Conservation (phyloP, 495 filamentous ascomycete species). For the Aspergillus incahuasiensis region DNA sequence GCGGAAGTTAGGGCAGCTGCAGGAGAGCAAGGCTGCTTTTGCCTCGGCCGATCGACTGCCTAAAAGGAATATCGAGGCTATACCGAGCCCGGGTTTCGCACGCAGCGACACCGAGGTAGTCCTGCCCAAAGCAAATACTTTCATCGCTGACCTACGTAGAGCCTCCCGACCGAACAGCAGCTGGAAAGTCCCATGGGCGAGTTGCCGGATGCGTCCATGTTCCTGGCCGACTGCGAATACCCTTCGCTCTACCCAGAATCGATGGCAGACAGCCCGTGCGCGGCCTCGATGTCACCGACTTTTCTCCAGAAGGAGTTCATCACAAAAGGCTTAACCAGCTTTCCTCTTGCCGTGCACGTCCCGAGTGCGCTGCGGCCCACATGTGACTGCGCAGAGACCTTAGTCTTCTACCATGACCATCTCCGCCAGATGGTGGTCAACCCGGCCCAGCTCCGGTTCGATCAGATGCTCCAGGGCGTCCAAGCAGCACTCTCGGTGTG, state of each 20-base stretch:
- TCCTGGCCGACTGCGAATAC: conserved; percentile 17
- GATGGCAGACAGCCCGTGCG: conserved; percentile 20
- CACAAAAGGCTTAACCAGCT: conserved; percentile 28
- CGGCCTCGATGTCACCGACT: conserved; percentile 35
- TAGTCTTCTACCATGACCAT: conserved; percentile 32
- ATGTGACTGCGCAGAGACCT: conserved; percentile 36
- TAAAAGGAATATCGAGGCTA: neutral
- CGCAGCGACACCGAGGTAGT: neutral
- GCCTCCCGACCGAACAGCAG: conserved; percentile 7
- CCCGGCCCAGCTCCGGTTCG: conserved; percentile 30
- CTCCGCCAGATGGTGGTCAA: conserved; percentile 32
- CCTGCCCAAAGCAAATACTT: neutral
- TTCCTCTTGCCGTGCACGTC: conserved; percentile 27
- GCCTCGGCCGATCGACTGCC: neutral
- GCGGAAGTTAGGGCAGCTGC: conserved; percentile 39
- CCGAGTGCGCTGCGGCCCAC: conserved; percentile 16
- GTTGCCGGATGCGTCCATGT: conserved; percentile 8
- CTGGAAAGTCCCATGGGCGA: conserved; percentile 18
- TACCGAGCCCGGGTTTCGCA: conserved; percentile 4
- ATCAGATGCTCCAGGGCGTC: conserved; percentile 36
- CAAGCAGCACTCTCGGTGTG: conserved; percentile 31
- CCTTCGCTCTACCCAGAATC: conserved; percentile 6
- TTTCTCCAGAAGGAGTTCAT: conserved; percentile 31
- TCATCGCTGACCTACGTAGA: neutral
- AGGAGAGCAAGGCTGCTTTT: conserved; percentile 27